phyloP scores from a whole-genome alignment of 1,284 basidiomycete genomes.

The Erythrobasidium hasegawianum region DNA sequence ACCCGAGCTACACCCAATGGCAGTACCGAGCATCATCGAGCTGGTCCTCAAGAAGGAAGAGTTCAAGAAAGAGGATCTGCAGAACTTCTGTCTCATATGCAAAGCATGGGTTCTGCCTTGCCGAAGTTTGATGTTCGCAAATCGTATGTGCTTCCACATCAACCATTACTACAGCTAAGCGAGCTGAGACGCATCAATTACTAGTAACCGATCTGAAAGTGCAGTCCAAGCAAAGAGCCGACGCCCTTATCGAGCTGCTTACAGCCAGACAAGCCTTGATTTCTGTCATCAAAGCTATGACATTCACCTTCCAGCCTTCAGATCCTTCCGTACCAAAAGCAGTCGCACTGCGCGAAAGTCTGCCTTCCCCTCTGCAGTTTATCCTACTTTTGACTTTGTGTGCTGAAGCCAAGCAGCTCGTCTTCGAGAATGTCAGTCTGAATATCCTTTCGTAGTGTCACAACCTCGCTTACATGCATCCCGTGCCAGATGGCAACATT shows the following conservation, averaged over 20 bases:
- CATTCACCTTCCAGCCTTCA: constrained; percentile 30
- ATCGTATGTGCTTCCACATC: constrained; percentile 4
- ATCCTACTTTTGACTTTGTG: constrained; percentile 28
- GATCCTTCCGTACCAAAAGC: constrained; percentile 16
- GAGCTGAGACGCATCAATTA: no score
- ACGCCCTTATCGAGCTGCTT: constrained; percentile 24
- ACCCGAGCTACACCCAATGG: constrained; percentile 26
- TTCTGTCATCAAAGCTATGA: constrained; percentile 19
- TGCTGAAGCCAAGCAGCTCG: constrained; percentile 15
- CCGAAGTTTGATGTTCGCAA: constrained; percentile 21
- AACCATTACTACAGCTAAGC: neutral
- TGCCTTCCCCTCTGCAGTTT: constrained; percentile 28
- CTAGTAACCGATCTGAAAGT: constrained; percentile 29
- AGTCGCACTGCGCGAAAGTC: constrained; percentile 12
- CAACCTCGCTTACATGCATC: neutral
- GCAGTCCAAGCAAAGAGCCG: constrained; percentile 1
- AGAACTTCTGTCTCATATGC: constrained; percentile 21
- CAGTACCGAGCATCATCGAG: constrained; percentile 16
- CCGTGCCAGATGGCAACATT: constrained; percentile 9
- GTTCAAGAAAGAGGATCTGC: constrained; percentile 25
- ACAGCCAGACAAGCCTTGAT: neutral
- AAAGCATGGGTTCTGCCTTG: constrained; percentile 27
- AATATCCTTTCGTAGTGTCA: neutral
- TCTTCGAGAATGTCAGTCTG: constrained; percentile 20
- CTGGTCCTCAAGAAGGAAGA: constrained; percentile 27